phyloP scores from a whole-genome alignment of 148 eudicot species.

The Drosera capensis region DNA sequence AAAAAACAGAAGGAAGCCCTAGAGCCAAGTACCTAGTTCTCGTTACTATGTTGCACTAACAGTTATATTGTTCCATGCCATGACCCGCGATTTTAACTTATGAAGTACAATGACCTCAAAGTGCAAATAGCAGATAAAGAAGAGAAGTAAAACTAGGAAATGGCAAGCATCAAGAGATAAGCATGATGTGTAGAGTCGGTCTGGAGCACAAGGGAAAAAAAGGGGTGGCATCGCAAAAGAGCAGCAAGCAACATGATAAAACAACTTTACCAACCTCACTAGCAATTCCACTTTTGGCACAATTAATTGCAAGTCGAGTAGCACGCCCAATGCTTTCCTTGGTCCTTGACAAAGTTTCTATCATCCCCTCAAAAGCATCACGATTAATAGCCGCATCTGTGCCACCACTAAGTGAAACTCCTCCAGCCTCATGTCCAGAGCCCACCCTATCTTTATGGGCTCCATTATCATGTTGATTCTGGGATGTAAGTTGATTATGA shows the following conservation, averaged over 20 bases:
- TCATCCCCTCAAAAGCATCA: constrained; percentile 99
- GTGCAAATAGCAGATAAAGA: no score
- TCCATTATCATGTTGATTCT: constrained; percentile 30
- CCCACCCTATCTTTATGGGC: constrained; percentile 46
- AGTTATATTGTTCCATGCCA: no score
- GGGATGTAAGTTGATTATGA: constrained; percentile 14
- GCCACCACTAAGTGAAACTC: constrained; percentile 65
- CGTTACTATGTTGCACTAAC: no score
- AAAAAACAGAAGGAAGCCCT: no score
- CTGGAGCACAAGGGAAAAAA: not conserved
- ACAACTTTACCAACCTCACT: constrained; percentile 48
- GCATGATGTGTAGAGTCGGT: not conserved
- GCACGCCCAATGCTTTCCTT: constrained; percentile 99
- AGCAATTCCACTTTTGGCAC: constrained; percentile 94
- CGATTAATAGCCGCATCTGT: constrained; percentile 99
- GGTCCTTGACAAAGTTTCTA: constrained; percentile 94
- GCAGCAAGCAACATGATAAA: not conserved
- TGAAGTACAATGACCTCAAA: no score
- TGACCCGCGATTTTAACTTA: no score
- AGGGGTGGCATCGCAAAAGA: not conserved
- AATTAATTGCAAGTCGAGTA: constrained; percentile 93
- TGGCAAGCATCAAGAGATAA: no score
- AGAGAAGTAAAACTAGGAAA: no score
- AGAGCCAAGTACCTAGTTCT: no score
- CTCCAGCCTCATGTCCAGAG: constrained; percentile 39